Base-by-base conservation (phyloP, 805 yeast species). In the Komagataella populi region DNA sequence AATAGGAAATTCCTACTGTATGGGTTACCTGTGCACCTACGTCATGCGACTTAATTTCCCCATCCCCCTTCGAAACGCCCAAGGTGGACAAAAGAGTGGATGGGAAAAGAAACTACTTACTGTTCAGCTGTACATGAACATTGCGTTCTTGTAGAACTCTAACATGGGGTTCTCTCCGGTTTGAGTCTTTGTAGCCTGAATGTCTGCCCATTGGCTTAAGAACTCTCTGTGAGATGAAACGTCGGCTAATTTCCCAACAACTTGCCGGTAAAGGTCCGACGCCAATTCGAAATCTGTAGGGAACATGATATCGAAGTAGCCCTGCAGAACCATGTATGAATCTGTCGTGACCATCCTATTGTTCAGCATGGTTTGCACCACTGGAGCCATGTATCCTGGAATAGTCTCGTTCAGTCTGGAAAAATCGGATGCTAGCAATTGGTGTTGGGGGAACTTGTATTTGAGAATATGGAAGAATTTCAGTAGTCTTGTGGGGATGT, bases 161-260 rank as follows among this genome's bases (percentile, higher is more conserved):
- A 87, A 63, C 89, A 87, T 80, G 12, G 96, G 95, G 57, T 84
- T 85, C 58, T 87, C 95, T 0, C 96, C 95, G 39, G 78, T 77
- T 57, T 75, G 78, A 0, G 93, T 84, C 2, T 80, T 74, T 2
- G 95, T 84, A 10, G 70, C 74, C 3, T 79, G 81, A 3, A 75
- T 52, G 59, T 84, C 88, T 0, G 85, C 87, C 91, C 91, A 85
- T 48, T 73, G 72, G 53, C 70, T 72, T 56, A 87, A 63, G 55
- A 85, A 87, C 16, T 80, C 85, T 6, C 70, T 65, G 64, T 87
- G 95, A 44, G 80, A 65, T 46, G 77, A 70, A 0, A 77, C 75
- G 50, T 66, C 68, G 14, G 82, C 73, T 2, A 73, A 62, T 57
- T 77, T 83, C 0, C 88, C 88, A 18, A 82, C 76, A 14, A 85